Evolutionary conservation across 768 basidiomycete species (phyloP).

Genomic region (Amanita rimosa): DNA sequence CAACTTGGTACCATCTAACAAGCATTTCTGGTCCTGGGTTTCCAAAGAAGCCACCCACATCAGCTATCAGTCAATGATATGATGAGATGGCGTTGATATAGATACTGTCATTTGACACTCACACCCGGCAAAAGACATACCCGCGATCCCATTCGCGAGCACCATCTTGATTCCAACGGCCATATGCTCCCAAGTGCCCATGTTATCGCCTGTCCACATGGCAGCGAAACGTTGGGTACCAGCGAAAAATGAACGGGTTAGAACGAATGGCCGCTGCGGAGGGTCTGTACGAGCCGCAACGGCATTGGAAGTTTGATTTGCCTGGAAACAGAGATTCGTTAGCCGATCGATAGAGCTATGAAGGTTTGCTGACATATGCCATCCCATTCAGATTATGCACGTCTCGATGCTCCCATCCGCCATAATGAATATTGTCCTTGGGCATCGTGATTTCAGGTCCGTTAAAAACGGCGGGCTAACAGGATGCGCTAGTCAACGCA

Average conservation of each 20-base stretch:
- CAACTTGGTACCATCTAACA: constrained; percentile 94
- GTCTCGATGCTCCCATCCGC: constrained; percentile 97
- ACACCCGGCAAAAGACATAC: constrained; percentile 91
- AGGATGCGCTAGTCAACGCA: neutral
- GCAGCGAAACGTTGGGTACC: constrained; percentile 95
- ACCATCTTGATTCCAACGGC: constrained; percentile 90
- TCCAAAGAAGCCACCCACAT: constrained; percentile 98
- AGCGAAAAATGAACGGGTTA: constrained; percentile 90
- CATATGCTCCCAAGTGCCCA: constrained; percentile 98
- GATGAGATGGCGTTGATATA: neutral
- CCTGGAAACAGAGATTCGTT: constrained; percentile 28
- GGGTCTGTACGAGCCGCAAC: constrained; percentile 64
- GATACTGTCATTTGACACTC: constrained; percentile 19
- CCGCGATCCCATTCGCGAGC: constrained; percentile 76
- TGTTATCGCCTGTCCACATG: constrained; percentile 98
- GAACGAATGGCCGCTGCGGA: constrained; percentile 84
- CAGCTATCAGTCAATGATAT: constrained; percentile 40
- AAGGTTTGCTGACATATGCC: constrained; percentile 52
- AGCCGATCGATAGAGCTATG: neutral
- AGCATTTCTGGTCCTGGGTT: constrained; percentile 94
- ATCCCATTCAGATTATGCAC: constrained; percentile 97
- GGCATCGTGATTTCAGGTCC: constrained; percentile 87
- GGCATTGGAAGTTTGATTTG: constrained; percentile 76
- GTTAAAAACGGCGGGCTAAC: constrained; percentile 89
- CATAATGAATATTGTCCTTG: constrained; percentile 65